These are phyloP conservation scores for Taxillus chinensis DNA, from an alignment of 164 flowering plant genomes.

Conservation along the genomic window DNA sequence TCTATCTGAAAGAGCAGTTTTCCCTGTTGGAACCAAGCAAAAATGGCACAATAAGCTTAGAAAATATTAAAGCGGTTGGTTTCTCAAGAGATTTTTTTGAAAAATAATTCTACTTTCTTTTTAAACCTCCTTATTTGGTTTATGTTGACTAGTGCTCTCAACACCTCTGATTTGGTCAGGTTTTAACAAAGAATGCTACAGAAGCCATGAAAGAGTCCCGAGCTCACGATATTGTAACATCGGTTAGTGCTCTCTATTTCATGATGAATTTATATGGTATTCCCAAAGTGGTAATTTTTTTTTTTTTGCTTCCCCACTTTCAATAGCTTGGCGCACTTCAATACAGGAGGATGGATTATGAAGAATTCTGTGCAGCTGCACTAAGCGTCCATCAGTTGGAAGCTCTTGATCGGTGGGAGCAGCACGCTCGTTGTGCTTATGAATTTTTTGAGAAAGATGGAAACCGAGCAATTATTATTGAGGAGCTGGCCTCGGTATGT, in stretches of 20 bases:
- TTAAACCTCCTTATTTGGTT: not conserved
- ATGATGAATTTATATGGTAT: not conserved
- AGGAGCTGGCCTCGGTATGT: constrained; percentile 61
- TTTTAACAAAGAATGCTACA: constrained; percentile 47
- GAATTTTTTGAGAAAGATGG: constrained; percentile 61
- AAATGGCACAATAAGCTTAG: constrained; percentile 53
- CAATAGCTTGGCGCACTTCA: constrained; percentile 51
- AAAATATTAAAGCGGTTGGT: constrained; percentile 46
- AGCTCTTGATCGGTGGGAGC: constrained; percentile 57
- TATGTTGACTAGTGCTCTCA: constrained; percentile 3
- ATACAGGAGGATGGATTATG: constrained; percentile 60
- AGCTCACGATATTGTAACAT: constrained; percentile 36
- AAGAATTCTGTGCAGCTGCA: constrained; percentile 58
- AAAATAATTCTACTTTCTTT: not conserved
- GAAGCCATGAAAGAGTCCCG: constrained; percentile 68
- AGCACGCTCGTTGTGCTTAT: constrained; percentile 60
- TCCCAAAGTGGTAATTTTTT: not conserved
- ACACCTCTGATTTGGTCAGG: constrained; percentile 22
- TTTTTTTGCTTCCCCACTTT: not conserved
- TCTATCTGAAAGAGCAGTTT: constrained; percentile 53
- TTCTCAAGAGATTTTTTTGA: not conserved
- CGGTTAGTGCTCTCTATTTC: constrained; percentile 23
- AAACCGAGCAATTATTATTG: constrained; percentile 50
- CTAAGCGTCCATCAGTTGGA: constrained; percentile 52
- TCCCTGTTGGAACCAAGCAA: constrained; percentile 44